Conservation (phyloP, 257 asterid species). For the Gardenia jasminoides region DNA sequence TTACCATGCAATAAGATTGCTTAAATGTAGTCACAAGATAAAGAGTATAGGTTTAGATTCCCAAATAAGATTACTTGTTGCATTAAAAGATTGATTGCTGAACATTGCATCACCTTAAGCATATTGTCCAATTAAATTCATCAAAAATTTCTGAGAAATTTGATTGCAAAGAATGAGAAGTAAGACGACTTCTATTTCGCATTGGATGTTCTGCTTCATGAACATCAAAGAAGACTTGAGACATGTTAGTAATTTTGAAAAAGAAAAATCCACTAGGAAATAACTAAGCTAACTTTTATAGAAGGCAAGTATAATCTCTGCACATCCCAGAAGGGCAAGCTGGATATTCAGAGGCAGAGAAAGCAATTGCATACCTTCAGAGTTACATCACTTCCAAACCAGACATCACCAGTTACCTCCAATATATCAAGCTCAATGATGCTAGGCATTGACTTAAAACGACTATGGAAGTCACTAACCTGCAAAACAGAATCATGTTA, state of each 20-base stretch:
- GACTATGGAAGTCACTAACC: slow-evolving; percentile 61
- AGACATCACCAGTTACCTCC: slow-evolving; percentile 87
- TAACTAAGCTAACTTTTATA: background rate
- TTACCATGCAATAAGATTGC: no score
- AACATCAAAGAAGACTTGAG: background rate
- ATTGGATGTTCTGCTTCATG: background rate
- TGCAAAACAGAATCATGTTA: slow-evolving; percentile 25
- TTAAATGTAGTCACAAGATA: background rate
- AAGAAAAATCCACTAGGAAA: background rate
- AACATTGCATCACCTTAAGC: background rate
- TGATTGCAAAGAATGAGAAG: background rate
- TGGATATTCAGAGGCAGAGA: background rate
- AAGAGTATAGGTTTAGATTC: background rate
- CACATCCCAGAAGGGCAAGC: background rate
- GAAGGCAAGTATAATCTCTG: background rate
- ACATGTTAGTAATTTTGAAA: background rate
- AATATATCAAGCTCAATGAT: slow-evolving; percentile 73
- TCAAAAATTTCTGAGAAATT: background rate
- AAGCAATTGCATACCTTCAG: slow-evolving; percentile 58
- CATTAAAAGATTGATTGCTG: background rate
- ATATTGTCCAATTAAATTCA: no score
- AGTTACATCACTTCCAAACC: slow-evolving; percentile 68
- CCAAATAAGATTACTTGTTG: background rate
- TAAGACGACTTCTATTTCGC: background rate
- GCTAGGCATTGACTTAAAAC: slow-evolving; percentile 81